Evolutionary conservation across 2,329 filamentous ascomycete species (phyloP).

Genomic region (Talaromyces sp.): DNA sequence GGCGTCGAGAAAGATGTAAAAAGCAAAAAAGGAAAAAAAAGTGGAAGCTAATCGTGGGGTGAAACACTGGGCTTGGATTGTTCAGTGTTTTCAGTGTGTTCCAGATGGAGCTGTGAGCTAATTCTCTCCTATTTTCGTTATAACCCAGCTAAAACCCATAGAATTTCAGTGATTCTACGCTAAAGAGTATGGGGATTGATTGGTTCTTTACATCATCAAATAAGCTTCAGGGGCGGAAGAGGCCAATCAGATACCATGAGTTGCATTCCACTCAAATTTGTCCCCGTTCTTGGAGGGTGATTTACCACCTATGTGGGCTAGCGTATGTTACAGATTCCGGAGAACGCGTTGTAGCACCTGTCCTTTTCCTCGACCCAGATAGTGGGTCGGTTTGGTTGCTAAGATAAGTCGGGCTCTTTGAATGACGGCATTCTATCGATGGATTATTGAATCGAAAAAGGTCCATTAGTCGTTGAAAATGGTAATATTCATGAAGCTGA

Average conservation of each 20-base stretch:
- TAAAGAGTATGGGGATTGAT: background rate
- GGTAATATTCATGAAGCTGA: background rate
- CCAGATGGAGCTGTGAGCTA: conserved; percentile 17
- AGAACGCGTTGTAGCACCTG: conserved; percentile 3
- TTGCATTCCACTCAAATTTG: background rate
- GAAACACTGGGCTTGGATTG: conserved; percentile 18
- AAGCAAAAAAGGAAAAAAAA: conserved; percentile 8
- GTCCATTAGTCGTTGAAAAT: background rate
- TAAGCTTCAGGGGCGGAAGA: conserved; percentile 14
- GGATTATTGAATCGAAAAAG: background rate
- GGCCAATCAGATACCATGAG: conserved; percentile 6
- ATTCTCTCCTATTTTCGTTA: background rate
- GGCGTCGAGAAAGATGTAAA: conserved; percentile 4
- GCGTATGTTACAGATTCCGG: conserved; percentile 5
- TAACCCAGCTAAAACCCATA: background rate
- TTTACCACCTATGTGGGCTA: background rate
- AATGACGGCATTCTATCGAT: conserved; percentile 11
- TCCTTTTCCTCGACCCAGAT: background rate
- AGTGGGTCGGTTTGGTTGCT: conserved; percentile 5
- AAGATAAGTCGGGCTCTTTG: conserved; percentile 7
- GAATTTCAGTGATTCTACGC: background rate
- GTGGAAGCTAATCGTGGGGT: conserved; percentile 19
- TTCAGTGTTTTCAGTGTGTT: conserved; percentile 13
- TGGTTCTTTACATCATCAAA: conserved; percentile 4
- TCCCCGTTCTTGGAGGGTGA: background rate